phyloP scores from a whole-genome alignment of 768 basidiomycete species.

The Rhodosporidiobolus sp. region DNA sequence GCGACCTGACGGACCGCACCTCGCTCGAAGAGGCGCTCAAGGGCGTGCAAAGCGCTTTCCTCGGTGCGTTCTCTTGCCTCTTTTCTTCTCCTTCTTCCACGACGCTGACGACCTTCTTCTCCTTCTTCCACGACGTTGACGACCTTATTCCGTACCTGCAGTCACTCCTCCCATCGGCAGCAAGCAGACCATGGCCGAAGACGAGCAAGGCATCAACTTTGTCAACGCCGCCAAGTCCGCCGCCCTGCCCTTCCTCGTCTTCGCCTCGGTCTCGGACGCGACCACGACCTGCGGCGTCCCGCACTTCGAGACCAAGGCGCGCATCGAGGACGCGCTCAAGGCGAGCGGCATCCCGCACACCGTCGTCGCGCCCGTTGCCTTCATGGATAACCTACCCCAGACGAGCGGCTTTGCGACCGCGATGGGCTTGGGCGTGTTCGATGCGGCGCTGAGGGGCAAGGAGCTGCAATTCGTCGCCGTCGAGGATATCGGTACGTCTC shows the following conservation, averaged over 20 bases:
- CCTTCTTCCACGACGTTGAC: too few relatives aligned
- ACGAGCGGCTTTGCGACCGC: too few relatives aligned
- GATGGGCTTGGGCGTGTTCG: constrained; percentile 39
- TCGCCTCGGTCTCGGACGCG: constrained; percentile 40
- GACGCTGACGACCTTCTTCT: too few relatives aligned
- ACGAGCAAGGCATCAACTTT: constrained; percentile 43
- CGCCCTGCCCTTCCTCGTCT: constrained; percentile 43
- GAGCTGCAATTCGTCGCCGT: constrained; percentile 38
- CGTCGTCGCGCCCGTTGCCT: constrained; percentile 44
- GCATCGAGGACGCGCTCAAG: constrained; percentile 41
- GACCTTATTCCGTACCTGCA: too few relatives aligned
- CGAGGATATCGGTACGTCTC: constrained; percentile 42
- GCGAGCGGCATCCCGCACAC: constrained; percentile 39
- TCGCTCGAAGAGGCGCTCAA: constrained; percentile 34
- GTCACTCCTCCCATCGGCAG: neutral
- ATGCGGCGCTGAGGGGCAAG: constrained; percentile 24
- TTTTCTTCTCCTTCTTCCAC: neutral
- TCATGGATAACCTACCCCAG: constrained; percentile 41
- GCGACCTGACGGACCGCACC: constrained; percentile 24
- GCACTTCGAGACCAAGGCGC: constrained; percentile 43
- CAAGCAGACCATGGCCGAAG: constrained; percentile 35
- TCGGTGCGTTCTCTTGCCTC: constrained; percentile 18
- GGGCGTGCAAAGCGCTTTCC: constrained; percentile 43
- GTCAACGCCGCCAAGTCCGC: constrained; percentile 42
- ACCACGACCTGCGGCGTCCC: constrained; percentile 38